Evolutionary conservation across 306 rosid species (phyloP).

Genomic region (Acacia crassicarpa): DNA sequence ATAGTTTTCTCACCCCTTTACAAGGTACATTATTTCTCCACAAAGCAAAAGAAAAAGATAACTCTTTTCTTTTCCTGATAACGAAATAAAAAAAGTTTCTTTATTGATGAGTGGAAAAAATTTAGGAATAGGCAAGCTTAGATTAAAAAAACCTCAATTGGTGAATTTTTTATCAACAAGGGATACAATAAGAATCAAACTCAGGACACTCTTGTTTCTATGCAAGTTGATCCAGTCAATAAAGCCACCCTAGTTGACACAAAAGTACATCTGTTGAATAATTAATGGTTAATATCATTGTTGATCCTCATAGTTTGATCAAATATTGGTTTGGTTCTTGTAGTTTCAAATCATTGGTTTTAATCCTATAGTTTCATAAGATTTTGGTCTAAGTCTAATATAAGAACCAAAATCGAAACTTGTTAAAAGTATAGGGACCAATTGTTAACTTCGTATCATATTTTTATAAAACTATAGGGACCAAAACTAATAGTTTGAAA

Average conservation of each 20-base stretch:
- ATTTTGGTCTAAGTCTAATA: too few species aligned
- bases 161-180: background rate
- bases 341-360: too few species aligned
- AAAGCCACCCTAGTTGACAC: background rate
- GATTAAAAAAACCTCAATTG: background rate
- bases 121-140: background rate
- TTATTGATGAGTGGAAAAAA: background rate
- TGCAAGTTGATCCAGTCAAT: background rate
- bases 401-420: too few species aligned
- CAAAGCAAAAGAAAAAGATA: background rate
- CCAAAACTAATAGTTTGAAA: too few species aligned
- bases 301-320: too few species aligned
- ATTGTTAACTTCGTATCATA: too few species aligned
- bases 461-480: too few species aligned
- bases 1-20: slow-evolving; percentile 87
- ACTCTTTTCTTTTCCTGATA: background rate
- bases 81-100: background rate
- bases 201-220: background rate
- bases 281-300: too few species aligned
- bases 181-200: background rate
- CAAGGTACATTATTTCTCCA: slow-evolving; percentile 55
- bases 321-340: too few species aligned
- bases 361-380: too few species aligned
- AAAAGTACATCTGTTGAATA: background rate
- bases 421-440: too few species aligned